Evolutionary conservation across 805 yeast genomes (phyloP).

Genomic region (Teunomyces stri): DNA sequence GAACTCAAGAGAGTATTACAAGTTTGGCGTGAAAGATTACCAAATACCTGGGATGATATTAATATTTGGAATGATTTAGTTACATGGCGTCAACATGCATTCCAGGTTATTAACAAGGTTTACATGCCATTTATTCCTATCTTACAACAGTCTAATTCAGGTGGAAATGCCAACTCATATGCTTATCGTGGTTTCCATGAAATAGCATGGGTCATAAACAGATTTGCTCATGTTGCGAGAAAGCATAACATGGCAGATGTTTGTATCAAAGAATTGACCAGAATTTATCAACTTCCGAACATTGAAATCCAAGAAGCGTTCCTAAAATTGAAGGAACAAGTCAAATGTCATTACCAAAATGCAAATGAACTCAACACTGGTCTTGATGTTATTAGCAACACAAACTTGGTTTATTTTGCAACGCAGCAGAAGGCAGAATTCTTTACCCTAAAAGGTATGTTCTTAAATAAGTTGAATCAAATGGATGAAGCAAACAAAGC

Average conservation of each 20-base stretch:
- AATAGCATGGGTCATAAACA: constrained; percentile 96
- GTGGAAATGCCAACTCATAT: constrained; percentile 79
- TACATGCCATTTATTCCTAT: constrained; percentile 91
- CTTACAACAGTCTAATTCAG: constrained; percentile 63
- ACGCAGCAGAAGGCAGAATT: constrained; percentile 98
- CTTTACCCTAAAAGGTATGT: constrained; percentile 97
- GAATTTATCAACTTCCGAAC: constrained; percentile 93
- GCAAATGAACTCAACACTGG: constrained; percentile 91
- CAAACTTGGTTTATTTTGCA: constrained; percentile 93
- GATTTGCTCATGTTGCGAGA: constrained; percentile 98
- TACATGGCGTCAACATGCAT: constrained; percentile 98
- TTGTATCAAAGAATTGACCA: constrained; percentile 86
- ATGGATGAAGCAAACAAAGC: constrained; percentile 97
- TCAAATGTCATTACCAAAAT: constrained; percentile 94
- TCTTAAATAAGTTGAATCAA: constrained; percentile 83
- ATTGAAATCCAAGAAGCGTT: constrained; percentile 98
- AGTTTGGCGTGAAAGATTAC: constrained; percentile 97
- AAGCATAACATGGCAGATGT: constrained; percentile 97
- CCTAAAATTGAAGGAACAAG: constrained; percentile 92
- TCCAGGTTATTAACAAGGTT: constrained; percentile 91
- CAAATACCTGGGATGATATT: constrained; percentile 96
- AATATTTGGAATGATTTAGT: constrained; percentile 96
- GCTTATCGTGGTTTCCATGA: constrained; percentile 98
- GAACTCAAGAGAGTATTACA: constrained; percentile 92
- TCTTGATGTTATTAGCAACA: constrained; percentile 92